Evolutionary conservation across 352 stramenopile genomes (phyloP), one percentile per base, ranked within the genome.

Genomic region (Aphanomyces cochlioides): DNA sequence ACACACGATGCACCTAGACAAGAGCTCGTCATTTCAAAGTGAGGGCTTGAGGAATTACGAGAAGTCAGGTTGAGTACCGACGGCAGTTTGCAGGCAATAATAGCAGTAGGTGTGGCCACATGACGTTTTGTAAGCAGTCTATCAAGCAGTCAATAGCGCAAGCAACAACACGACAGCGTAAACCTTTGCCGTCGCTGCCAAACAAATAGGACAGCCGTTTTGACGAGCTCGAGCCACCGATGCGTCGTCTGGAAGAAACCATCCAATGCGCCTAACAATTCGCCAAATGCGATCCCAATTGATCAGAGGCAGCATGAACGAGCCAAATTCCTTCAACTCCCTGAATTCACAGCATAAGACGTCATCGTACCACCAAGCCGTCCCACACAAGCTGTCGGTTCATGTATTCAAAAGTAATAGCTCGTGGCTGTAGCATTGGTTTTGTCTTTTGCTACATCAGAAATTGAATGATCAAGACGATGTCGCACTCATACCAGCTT

Each of bases 361-460:
- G 40, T 58, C 1, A 12, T 69, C 75, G 64, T 56, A 93, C 86
- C 83, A 90, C 90, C 60, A 94, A 75, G 58, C 84, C 85, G 45
- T 90, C 78, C 87, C 84, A 94, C n/a, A 93, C 73, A 21, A 93
- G 70, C 45, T 93, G 85, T 6, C 85, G 84, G 66, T 83, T 94
- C 83, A 94, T 93, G 79, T 91, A 93, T 72, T 94, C 87, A 48
- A 91, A 93, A 67, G 90, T 94, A 60, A 94, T 94, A 36, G 80
- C 77, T 12, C 87, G 82, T 34, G 87, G 78, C 84, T 61, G 54
- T 13, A 40, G 19, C 3, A 37, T 3, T 41, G 37, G 40, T 34
- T 41, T 63, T 6, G 28, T 28, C 34, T 40, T 60, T 12, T 56
- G 6, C 21, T 10, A 28, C 28, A 28, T 2, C 28, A 28, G 28